Evolutionary conservation across 768 basidiomycete species (phyloP).

Genomic region (Tulasnella sp.): DNA sequence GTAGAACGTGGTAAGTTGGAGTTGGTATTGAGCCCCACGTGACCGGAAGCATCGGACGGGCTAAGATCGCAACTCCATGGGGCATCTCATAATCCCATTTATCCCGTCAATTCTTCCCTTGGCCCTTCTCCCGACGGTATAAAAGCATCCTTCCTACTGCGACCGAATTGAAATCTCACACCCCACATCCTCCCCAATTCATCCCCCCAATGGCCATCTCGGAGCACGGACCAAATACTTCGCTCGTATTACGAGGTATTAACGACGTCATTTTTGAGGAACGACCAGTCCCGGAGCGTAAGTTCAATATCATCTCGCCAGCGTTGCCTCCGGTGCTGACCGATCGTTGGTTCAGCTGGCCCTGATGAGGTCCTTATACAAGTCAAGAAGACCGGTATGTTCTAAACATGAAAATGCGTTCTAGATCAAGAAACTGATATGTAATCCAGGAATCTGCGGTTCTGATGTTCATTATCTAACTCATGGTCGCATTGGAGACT

Average conservation of each 20-base stretch:
- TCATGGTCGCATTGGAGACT: constrained; percentile 61
- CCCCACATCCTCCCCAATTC: constrained; percentile 37
- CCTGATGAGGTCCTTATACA: constrained; percentile 73
- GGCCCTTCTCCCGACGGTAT: constrained; percentile 1
- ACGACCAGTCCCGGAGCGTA: constrained; percentile 61
- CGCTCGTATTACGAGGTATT: constrained; percentile 62
- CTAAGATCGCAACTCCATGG: too few relatives aligned
- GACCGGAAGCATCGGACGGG: too few relatives aligned
- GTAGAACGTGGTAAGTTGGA: too few relatives aligned
- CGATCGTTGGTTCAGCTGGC: constrained; percentile 34
- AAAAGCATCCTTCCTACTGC: constrained; percentile 11
- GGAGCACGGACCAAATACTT: constrained; percentile 37
- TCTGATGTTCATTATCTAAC: constrained; percentile 77
- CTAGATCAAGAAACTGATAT: too few relatives aligned
- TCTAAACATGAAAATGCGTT: not conserved
- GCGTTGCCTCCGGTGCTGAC: constrained; percentile 12
- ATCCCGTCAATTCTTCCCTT: too few relatives aligned
- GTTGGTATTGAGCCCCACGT: too few relatives aligned
- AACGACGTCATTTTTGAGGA: constrained; percentile 60
- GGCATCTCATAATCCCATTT: too few relatives aligned
- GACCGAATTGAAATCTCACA: constrained; percentile 12
- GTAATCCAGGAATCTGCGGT: constrained; percentile 71
- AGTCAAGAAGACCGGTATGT: constrained; percentile 80
- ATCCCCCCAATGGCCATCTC: not conserved
- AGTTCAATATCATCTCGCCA: constrained; percentile 20